Evolutionary conservation across 805 yeast species (phyloP).

Genomic region (Yarrowia alimentaria): DNA sequence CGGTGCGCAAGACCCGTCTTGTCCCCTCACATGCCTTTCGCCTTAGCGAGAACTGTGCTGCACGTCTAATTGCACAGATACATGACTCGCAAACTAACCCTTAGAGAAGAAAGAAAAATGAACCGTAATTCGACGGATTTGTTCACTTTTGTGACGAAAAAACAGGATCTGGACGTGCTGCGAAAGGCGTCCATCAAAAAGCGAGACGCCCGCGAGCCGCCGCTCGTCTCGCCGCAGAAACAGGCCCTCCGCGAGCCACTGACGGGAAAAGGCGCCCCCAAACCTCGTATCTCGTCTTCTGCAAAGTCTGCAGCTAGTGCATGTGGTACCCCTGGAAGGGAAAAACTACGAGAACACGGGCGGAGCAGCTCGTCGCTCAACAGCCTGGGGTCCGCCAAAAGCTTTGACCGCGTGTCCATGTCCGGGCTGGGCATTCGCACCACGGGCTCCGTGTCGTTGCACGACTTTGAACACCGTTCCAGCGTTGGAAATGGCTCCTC

Average conservation of each 20-base stretch:
- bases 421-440: background rate
- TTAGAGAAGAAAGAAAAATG: slow-evolving; percentile 4
- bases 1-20: too few relatives aligned
- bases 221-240: too few relatives aligned
- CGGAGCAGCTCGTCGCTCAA: too few relatives aligned
- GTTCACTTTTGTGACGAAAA: slow-evolving; percentile 19
- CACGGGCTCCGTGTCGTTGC: background rate
- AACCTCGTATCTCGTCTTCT: slow-evolving; percentile 11
- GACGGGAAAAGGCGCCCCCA: too few relatives aligned
- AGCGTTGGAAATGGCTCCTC: too few relatives aligned
- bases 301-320: background rate
- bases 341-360: too few relatives aligned
- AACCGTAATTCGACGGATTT: slow-evolving; percentile 23
- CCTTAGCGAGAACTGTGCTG: too few relatives aligned
- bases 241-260: too few relatives aligned
- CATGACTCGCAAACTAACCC: background rate
- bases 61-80: background rate
- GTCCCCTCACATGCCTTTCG: too few relatives aligned
- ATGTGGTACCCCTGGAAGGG: too few relatives aligned
- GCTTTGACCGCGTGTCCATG: too few relatives aligned
- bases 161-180: slow-evolving; percentile 24
- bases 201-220: background rate
- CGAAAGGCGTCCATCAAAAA: slow-evolving; percentile 12
- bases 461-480: slow-evolving; percentile 17
- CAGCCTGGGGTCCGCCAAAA: background rate